Conservation (phyloP, 169 alveolate genomes). For the Plasmodium gaboni region DNA sequence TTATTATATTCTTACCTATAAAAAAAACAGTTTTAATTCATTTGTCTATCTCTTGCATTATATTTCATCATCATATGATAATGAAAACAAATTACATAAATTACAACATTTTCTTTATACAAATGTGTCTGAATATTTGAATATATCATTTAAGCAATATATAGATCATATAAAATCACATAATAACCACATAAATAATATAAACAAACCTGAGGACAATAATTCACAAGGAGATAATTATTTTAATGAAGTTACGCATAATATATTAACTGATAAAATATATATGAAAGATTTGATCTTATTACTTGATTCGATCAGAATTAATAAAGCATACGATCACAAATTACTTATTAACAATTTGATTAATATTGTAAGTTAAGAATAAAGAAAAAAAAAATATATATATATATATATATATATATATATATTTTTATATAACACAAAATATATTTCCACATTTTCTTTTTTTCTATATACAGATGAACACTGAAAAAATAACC, state of each 20-base stretch:
- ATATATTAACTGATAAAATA: conserved; percentile 30
- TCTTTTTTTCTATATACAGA: not conserved
- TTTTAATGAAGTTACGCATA: conserved; percentile 53
- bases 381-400: not conserved
- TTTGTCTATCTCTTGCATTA: conserved; percentile 53
- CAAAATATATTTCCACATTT: not conserved
- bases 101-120: conserved; percentile 16
- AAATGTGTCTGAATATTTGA: conserved; percentile 17
- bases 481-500: conserved; percentile 30
- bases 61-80: conserved; percentile 10
- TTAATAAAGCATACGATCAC: conserved; percentile 28
- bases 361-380: conserved; percentile 26
- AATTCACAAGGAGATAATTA: not conserved
- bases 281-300: conserved; percentile 52
- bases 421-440: not conserved
- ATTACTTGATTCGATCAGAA: conserved; percentile 44
- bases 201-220: not conserved
- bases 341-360: conserved; percentile 7
- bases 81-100: conserved; percentile 8
- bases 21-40: conserved; percentile 52
- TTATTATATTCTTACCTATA: conserved; percentile 31
- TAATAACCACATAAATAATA: not conserved
- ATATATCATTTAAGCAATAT: conserved; percentile 26
- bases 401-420: not conserved
- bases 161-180: not conserved